A percentile compares a stretch with the other conserved stretches of the same genome.
These are phyloP conservation scores for Aurantiochytrium sp. DNA, from an alignment of 108 stramenopile genomes.

Conservation along the genomic window DNA sequence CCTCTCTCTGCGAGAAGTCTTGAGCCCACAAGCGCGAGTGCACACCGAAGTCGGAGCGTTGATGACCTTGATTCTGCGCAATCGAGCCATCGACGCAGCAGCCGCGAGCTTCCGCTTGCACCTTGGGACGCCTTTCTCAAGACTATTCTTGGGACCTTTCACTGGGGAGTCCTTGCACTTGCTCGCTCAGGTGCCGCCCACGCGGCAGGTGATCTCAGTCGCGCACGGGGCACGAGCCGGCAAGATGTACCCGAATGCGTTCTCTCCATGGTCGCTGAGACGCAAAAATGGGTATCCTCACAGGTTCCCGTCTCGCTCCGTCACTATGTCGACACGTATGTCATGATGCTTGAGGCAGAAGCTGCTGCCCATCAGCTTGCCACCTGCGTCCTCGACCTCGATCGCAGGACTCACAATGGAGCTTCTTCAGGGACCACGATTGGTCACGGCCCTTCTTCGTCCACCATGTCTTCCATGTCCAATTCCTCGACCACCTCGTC, in stretches of 20 bases:
- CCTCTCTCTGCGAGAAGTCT: too few species aligned
- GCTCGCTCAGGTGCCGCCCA: not conserved
- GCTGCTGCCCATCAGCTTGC: constrained; percentile 9
- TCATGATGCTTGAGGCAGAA: constrained; percentile 1
- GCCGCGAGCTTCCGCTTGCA: not conserved
- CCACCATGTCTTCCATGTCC: not conserved
- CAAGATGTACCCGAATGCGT: not conserved
- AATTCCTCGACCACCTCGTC: not conserved
- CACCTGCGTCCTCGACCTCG: not conserved
- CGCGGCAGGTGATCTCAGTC: not conserved
- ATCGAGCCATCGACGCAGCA: not conserved
- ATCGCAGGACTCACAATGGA: not conserved
- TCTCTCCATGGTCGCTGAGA: not conserved
- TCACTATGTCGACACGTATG: not conserved
- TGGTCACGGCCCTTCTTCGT: not conserved
- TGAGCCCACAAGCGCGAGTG: not conserved
- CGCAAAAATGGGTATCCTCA: not conserved
- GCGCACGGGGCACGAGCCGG: not conserved
- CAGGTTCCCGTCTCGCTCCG: not conserved
- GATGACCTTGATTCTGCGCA: not conserved
- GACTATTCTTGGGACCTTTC: not conserved
- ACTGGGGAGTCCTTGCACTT: not conserved
- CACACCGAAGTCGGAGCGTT: not conserved
- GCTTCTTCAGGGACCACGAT: not conserved
- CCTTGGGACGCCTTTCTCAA: not conserved